A percentile compares a stretch with the other conserved stretches of the same genome.
These are phyloP conservation scores for Neovahlkampfia damariscottae DNA, from an alignment of 78 protist species.

Conservation along the genomic window DNA sequence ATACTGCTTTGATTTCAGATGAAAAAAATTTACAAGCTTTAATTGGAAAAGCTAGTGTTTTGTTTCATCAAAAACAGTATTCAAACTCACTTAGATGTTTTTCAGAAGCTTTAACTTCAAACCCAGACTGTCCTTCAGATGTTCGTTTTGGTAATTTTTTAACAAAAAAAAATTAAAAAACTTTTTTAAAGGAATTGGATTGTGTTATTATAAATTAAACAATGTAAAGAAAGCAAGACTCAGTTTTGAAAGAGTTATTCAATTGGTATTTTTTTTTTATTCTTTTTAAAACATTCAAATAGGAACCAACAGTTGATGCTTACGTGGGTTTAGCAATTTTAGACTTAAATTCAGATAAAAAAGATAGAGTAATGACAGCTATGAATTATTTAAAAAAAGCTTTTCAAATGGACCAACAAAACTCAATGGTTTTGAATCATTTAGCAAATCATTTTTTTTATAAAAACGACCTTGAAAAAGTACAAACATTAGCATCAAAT, in stretches of 20 bases:
- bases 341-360: background rate
- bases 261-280: background rate
- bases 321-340: constrained; percentile 1
- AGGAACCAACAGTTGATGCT: background rate
- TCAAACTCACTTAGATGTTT: background rate
- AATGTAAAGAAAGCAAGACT: background rate
- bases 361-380: too few relatives aligned
- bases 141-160: too few relatives aligned
- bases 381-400: background rate
- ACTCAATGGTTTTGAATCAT: background rate
- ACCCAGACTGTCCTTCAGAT: background rate
- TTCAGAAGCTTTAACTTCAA: too few relatives aligned
- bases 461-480: background rate
- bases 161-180: background rate
- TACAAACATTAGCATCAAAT: background rate
- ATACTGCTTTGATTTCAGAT: background rate
- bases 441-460: background rate
- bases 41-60: background rate
- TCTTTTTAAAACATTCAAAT: too few relatives aligned
- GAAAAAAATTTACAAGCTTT: background rate
- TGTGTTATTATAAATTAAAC: background rate
- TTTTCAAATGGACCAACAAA: background rate
- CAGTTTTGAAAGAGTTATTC: background rate
- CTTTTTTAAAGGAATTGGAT: background rate
- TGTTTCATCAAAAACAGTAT: background rate